Evolutionary conservation across 192 early-diverging fungal species (phyloP).

Genomic region (Umbelopsis sp.): DNA sequence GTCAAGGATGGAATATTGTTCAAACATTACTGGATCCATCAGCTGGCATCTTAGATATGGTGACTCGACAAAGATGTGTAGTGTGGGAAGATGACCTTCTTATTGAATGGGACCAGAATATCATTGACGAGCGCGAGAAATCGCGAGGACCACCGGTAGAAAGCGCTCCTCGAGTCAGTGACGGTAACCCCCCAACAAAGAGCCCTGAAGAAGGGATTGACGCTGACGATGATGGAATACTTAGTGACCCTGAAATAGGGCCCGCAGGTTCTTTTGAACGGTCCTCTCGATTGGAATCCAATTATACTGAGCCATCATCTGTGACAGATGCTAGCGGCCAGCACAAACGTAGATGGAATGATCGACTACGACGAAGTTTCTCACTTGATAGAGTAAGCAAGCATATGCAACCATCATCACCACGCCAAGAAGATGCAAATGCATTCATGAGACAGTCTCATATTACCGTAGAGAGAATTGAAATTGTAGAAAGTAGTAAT

Average conservation of each 20-base stretch:
- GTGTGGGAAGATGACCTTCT: constrained; percentile 55
- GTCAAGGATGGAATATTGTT: constrained; percentile 85
- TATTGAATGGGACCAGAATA: constrained; percentile 35
- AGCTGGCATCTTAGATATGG: constrained; percentile 59
- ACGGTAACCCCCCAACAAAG: not conserved
- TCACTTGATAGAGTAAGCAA: not conserved
- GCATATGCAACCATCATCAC: not conserved
- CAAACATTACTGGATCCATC: constrained; percentile 62
- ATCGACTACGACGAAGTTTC: constrained; percentile 4
- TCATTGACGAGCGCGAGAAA: not conserved
- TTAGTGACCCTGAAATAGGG: not conserved
- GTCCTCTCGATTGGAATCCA: too few species aligned
- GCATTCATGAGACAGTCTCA: not conserved
- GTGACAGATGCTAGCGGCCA: not conserved
- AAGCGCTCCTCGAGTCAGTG: not conserved
- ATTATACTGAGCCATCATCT: not conserved
- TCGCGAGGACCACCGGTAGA: too few species aligned
- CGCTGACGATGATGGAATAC: not conserved
- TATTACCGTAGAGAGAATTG: constrained; percentile 14
- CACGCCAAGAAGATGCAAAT: not conserved
- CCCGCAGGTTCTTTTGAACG: not conserved
- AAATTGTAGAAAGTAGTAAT: constrained; percentile 4
- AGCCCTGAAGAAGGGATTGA: not conserved
- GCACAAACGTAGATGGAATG: not conserved
- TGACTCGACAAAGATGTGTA: constrained; percentile 44